Conservation (phyloP, 108 stramenopile species). For the Skeletonema tropicum region DNA sequence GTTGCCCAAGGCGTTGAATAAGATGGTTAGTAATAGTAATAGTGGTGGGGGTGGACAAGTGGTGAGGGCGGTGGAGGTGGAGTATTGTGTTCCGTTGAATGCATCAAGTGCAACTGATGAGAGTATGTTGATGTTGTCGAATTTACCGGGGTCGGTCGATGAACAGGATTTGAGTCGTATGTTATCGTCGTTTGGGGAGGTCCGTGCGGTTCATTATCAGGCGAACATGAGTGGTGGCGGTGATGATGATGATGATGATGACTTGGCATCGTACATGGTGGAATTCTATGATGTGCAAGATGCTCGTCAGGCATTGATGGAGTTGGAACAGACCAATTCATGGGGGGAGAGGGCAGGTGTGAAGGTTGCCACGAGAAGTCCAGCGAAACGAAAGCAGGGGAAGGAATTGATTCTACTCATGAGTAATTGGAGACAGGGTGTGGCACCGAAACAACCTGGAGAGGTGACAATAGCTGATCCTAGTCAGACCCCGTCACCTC, state of each 20-base stretch:
- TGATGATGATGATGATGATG: slow-evolving; percentile 43
- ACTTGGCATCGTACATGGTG: slow-evolving; percentile 65
- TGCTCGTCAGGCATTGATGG: slow-evolving; percentile 84
- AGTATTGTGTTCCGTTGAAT: slow-evolving; percentile 84
- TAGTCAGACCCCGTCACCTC: slow-evolving; percentile 18
- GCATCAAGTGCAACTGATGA: slow-evolving; percentile 84
- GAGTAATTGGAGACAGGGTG: slow-evolving; percentile 75
- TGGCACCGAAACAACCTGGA: slow-evolving; percentile 8
- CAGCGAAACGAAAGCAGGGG: slow-evolving; percentile 76
- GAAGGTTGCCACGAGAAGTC: slow-evolving; percentile 64
- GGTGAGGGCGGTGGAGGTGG: slow-evolving; percentile 56
- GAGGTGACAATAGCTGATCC: neutral
- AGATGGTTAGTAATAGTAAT: slow-evolving; percentile 30
- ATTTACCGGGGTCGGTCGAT: slow-evolving; percentile 65
- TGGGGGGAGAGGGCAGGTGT: slow-evolving; percentile 76
- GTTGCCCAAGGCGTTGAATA: slow-evolving; percentile 50
- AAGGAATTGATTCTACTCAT: slow-evolving; percentile 77
- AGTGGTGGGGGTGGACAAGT: slow-evolving; percentile 18
- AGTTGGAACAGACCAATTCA: slow-evolving; percentile 80
- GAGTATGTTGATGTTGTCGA: slow-evolving; percentile 70
- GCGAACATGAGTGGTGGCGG: slow-evolving; percentile 19
- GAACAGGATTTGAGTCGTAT: slow-evolving; percentile 61
- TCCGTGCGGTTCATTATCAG: slow-evolving; percentile 69
- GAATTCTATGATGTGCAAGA: slow-evolving; percentile 91
- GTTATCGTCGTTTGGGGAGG: slow-evolving; percentile 78